phyloP scores from a whole-genome alignment of 441 rosid species.

The Brassica hybrid region DNA sequence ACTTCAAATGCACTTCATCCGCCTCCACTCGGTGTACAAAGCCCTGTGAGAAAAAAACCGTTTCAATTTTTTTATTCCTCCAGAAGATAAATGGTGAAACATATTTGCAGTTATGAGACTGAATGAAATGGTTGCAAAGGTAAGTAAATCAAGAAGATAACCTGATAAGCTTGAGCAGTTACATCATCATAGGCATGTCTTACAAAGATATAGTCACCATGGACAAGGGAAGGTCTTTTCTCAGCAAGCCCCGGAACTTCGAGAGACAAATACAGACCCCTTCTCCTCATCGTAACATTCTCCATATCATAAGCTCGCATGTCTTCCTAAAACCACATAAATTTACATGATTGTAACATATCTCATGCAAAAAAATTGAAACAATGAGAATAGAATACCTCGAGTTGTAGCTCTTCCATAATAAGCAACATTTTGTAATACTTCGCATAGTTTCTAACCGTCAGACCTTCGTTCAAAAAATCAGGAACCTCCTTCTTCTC shows the following conservation, averaged over 20 bases:
- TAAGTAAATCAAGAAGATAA: constrained; percentile 27
- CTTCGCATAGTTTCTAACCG: constrained; percentile 46
- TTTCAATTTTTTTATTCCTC: background rate
- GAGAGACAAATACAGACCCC: constrained; percentile 56
- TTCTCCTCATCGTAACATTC: constrained; percentile 52
- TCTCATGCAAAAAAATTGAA: constrained; percentile 26
- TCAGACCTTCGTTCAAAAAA: constrained; percentile 49
- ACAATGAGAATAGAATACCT: constrained; percentile 43
- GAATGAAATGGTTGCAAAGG: constrained; percentile 8
- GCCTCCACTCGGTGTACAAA: constrained; percentile 72
- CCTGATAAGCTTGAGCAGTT: constrained; percentile 49
- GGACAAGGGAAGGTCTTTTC: constrained; percentile 70
- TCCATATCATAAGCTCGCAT: constrained; percentile 69
- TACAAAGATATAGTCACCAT: constrained; percentile 58
- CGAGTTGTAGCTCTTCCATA: constrained; percentile 70
- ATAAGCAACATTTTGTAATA: constrained; percentile 56
- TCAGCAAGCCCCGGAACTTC: constrained; percentile 76
- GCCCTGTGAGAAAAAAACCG: constrained; percentile 52
- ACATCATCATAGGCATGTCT: constrained; percentile 46
- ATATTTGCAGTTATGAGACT: too few relatives aligned
- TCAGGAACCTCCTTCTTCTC: constrained; percentile 55
- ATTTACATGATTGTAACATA: too few relatives aligned
- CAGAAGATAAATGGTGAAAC: background rate
- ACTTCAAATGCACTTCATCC: constrained; percentile 63
- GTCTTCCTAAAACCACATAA: constrained; percentile 57